Conservation (phyloP, 2,329 filamentous ascomycete genomes). For the Pleomassaria siparia region DNA sequence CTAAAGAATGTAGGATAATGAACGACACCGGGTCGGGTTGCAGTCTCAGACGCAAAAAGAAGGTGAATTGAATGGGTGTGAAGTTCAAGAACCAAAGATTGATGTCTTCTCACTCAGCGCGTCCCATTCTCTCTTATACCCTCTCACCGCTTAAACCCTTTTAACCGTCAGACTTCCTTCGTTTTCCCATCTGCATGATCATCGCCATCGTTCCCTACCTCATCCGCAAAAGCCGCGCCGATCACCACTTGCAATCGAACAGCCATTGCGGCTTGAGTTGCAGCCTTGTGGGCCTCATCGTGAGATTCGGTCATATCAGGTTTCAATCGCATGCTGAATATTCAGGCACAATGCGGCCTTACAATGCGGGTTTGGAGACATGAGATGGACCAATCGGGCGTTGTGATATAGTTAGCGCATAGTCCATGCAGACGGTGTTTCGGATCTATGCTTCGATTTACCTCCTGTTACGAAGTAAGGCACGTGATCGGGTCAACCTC, state of each 20-base stretch:
- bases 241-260: neutral
- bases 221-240: neutral
- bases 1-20: constrained; percentile 16
- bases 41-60: constrained; percentile 30
- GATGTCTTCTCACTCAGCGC: neutral
- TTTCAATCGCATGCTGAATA: constrained; percentile 7
- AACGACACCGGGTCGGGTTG: constrained; percentile 35
- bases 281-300: constrained; percentile 1
- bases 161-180: constrained; percentile 6
- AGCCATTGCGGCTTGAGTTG: constrained; percentile 3
- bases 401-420: constrained; percentile 6
- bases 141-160: constrained; percentile 1
- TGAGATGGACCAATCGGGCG: neutral
- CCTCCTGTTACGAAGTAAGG: neutral
- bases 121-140: constrained; percentile 8
- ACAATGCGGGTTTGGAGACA: neutral
- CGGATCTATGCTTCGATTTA: constrained; percentile 1
- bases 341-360: constrained; percentile 9
- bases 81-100: constrained; percentile 6
- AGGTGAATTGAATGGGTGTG: neutral
- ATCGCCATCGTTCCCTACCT: constrained; percentile 24
- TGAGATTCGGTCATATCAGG: constrained; percentile 1
- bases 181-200: constrained; percentile 9
- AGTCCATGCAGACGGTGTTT: constrained; percentile 7
- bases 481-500: constrained; percentile 2